A percentile compares a stretch with the other conserved stretches of the same genome.
Evolutionary conservation across 2,329 filamentous ascomycete genomes (phyloP).

Genomic region (Penicillium brasilianum): DNA sequence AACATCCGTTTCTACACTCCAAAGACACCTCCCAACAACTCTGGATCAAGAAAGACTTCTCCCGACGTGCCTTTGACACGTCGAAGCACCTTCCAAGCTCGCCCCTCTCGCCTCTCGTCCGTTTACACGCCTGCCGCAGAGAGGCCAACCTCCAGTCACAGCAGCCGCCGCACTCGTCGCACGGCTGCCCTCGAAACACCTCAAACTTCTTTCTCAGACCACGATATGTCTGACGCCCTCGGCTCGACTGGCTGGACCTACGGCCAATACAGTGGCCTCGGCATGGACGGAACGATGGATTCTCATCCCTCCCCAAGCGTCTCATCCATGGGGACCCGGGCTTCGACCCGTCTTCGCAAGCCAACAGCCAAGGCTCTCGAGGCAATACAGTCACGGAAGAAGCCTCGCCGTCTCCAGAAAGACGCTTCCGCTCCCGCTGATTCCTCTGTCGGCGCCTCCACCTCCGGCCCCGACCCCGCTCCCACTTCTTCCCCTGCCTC

Average conservation of each 20-base stretch:
- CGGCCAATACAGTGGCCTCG: slow-evolving; percentile 22
- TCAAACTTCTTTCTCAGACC: slow-evolving; percentile 15
- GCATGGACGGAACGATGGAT: slow-evolving; percentile 18
- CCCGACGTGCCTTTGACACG: slow-evolving; percentile 21
- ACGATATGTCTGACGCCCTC: slow-evolving; percentile 22
- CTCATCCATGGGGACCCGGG: slow-evolving; percentile 27
- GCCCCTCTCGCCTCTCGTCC: slow-evolving; percentile 30
- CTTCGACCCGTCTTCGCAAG: slow-evolving; percentile 31
- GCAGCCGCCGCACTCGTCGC: slow-evolving; percentile 24
- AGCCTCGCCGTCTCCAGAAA: slow-evolving; percentile 16
- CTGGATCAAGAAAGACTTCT: slow-evolving; percentile 1
- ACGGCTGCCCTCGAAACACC: slow-evolving; percentile 21
- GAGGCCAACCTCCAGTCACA: slow-evolving; percentile 16
- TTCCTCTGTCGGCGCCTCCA: not conserved
- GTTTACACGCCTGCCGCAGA: slow-evolving; percentile 29
- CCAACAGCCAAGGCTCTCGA: slow-evolving; percentile 37
- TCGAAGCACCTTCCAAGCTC: slow-evolving; percentile 27
- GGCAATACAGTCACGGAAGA: slow-evolving; percentile 23
- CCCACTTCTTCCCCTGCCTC: not conserved
- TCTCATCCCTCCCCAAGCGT: slow-evolving; percentile 23
- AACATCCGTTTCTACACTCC: slow-evolving; percentile 24
- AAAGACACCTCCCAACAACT: slow-evolving; percentile 13
- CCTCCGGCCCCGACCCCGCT: not conserved
- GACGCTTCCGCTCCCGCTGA: not conserved
- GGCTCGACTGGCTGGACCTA: slow-evolving; percentile 21